Percentiles rank a stretch among this genome's conserved stretches.
Conservation (phyloP, 441 rosid genomes). For the Arabidopsis lyrata region DNA sequence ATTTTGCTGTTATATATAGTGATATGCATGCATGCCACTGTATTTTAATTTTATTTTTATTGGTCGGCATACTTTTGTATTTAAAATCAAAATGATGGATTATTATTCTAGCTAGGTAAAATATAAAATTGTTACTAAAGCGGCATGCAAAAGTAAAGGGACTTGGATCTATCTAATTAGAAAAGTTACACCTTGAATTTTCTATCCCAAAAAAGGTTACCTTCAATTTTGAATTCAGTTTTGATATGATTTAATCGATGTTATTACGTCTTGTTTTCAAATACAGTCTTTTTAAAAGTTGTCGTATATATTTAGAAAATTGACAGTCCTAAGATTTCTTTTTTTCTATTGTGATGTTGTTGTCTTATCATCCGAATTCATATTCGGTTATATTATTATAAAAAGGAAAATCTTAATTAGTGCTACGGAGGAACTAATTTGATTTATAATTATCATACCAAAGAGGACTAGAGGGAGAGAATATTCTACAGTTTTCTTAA, state of each 20-base stretch:
- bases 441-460: neutral
- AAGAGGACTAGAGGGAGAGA: conserved; percentile 9
- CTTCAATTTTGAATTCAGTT: neutral
- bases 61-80: conserved; percentile 14
- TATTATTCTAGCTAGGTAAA: neutral
- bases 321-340: neutral
- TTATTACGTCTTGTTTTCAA: conserved; percentile 6
- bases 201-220: neutral
- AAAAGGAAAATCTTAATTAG: neutral
- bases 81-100: conserved; percentile 6
- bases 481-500: conserved; percentile 41
- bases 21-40: neutral
- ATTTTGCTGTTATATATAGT: neutral
- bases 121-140: neutral
- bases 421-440: neutral
- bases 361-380: too few species aligned
- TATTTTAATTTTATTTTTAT: neutral
- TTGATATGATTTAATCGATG: neutral
- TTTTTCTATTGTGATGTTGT: neutral
- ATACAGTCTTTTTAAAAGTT: neutral
- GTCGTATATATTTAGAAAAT: neutral
- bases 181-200: conserved; percentile 12
- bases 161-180: conserved; percentile 17
- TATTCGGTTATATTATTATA: too few species aligned
- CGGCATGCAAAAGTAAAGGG: conserved; percentile 10